Percentiles rank a stretch among this genome's conserved stretches.
Evolutionary conservation across 345 rosid species (phyloP).

Genomic region (Citrus sinensis): DNA sequence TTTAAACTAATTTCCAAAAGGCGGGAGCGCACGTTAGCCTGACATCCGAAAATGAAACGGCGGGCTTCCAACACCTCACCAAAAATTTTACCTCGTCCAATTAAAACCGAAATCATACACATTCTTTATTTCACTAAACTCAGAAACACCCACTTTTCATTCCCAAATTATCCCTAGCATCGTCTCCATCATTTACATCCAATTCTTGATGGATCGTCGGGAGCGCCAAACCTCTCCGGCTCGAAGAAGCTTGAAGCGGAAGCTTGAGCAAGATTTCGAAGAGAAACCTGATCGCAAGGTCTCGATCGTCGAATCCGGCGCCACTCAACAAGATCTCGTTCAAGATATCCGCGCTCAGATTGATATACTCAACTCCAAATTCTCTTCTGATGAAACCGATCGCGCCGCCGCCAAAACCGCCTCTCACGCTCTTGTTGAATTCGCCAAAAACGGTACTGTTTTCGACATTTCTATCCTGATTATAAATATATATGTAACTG

Average conservation of each 20-base stretch:
- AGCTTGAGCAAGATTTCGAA: constrained; percentile 37
- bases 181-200: not conserved
- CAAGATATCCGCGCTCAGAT: constrained; percentile 38
- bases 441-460: constrained; percentile 49
- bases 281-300: constrained; percentile 25
- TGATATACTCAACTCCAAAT: constrained; percentile 36
- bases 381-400: constrained; percentile 38
- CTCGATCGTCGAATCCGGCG: constrained; percentile 9
- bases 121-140: not conserved
- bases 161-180: constrained; percentile 8
- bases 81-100: not conserved
- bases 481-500: not conserved
- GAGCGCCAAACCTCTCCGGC: constrained; percentile 31
- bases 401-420: constrained; percentile 50
- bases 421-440: constrained; percentile 36
- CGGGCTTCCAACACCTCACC: not conserved
- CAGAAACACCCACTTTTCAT: not conserved
- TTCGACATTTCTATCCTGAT: not conserved
- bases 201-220: constrained; percentile 36
- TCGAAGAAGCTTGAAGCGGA: constrained; percentile 51
- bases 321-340: constrained; percentile 24
- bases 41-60: not conserved
- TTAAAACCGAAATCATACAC: not conserved
- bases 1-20: not conserved
- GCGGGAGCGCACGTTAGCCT: not conserved